These are phyloP conservation scores for Vaucheria bursata DNA, from an alignment of 352 stramenopile genomes.

Conservation along the genomic window DNA sequence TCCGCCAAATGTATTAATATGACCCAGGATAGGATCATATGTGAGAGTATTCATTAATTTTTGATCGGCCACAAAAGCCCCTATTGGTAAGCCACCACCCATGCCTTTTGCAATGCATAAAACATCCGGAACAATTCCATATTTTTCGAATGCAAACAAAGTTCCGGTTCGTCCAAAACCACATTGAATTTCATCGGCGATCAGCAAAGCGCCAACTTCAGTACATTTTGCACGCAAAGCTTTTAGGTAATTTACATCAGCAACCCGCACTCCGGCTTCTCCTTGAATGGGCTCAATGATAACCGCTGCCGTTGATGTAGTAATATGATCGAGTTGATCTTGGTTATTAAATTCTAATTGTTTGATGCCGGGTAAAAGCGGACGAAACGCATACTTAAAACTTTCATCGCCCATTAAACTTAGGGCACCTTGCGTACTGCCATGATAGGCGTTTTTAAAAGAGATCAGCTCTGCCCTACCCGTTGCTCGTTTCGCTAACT, in stretches of 20 bases:
- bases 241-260: constrained; percentile 74
- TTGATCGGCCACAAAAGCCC: constrained; percentile 69
- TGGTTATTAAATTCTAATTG: too few species aligned
- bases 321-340: too few species aligned
- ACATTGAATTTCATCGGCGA: constrained; percentile 68
- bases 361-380: too few species aligned
- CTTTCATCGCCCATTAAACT: not conserved
- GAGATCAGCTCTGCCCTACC: too few species aligned
- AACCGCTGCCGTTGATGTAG: constrained; percentile 67
- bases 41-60: constrained; percentile 68
- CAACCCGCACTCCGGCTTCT: constrained; percentile 79
- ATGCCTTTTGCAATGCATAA: constrained; percentile 84
- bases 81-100: constrained; percentile 77
- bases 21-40: too few species aligned
- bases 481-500: too few species aligned
- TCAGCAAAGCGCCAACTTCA: constrained; percentile 60
- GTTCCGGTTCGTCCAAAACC: constrained; percentile 73
- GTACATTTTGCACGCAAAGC: constrained; percentile 70
- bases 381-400: not conserved
- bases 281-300: constrained; percentile 79
- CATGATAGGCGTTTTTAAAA: too few species aligned
- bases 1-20: too few species aligned
- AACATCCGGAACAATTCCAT: constrained; percentile 75
- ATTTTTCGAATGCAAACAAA: constrained; percentile 70
- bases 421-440: too few species aligned